Conservation (phyloP, 2,329 filamentous ascomycete genomes). For the Ceratocystis destructans region DNA sequence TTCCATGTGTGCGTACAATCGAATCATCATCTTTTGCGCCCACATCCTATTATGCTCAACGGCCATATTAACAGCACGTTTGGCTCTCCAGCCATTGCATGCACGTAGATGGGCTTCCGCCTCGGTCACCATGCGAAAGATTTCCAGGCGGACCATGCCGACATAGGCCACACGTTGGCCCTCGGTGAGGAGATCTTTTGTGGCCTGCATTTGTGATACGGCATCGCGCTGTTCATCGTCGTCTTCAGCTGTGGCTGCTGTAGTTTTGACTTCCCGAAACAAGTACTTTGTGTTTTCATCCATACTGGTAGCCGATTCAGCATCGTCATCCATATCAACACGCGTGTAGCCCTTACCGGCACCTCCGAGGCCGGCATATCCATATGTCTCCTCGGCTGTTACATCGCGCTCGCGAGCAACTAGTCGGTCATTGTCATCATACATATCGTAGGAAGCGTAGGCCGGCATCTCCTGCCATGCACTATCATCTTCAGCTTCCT, state of each 20-base stretch:
- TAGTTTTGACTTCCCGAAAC: conserved; percentile 60
- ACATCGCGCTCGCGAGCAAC: conserved; percentile 69
- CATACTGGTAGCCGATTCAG: conserved; percentile 84
- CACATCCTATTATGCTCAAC: conserved; percentile 82
- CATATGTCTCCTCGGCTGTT: conserved; percentile 50
- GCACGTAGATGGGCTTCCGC: conserved; percentile 33
- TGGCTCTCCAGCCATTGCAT: conserved; percentile 45
- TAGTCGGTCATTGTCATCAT: conserved; percentile 82
- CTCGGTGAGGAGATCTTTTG: conserved; percentile 88
- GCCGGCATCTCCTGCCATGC: conserved; percentile 92
- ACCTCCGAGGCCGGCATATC: conserved; percentile 67
- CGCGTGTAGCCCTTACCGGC: conserved; percentile 91
- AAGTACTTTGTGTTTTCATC: conserved; percentile 95
- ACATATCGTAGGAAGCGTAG: conserved; percentile 84
- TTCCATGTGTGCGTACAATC: conserved; percentile 91
- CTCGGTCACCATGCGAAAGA: conserved; percentile 63
- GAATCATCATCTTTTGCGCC: conserved; percentile 96
- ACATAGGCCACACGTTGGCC: conserved; percentile 95
- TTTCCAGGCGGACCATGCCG: conserved; percentile 68
- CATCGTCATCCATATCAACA: conserved; percentile 90
- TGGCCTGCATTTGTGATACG: conserved; percentile 81
- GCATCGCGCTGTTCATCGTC: conserved; percentile 79
- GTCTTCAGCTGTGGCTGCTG: conserved; percentile 47
- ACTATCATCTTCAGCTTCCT: conserved; percentile 46
- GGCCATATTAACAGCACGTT: conserved; percentile 56